Percentiles rank a stretch among this genome's conserved stretches.
Evolutionary conservation across 352 stramenopile genomes (phyloP).

Genomic region (Phytophthora nicotianae): DNA sequence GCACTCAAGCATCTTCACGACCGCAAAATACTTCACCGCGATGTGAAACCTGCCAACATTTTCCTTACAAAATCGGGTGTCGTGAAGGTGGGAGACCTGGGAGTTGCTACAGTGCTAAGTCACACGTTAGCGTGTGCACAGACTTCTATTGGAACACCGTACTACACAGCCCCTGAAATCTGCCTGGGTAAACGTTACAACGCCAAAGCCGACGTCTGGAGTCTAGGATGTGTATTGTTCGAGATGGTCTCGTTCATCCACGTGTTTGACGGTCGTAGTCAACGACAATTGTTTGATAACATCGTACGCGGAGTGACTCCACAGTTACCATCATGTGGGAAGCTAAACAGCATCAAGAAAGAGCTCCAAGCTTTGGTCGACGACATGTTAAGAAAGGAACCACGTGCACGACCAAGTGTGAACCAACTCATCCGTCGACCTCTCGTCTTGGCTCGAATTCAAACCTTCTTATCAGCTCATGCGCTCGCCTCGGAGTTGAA

Average conservation of each 20-base stretch:
- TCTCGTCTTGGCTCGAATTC: conserved; percentile 67
- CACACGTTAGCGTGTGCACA: conserved; percentile 75
- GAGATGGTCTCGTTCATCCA: conserved; percentile 90
- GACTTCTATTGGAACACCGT: conserved; percentile 83
- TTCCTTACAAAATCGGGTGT: conserved; percentile 73
- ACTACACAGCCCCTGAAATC: conserved; percentile 95
- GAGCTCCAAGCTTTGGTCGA: conserved; percentile 44
- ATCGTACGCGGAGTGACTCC: conserved; percentile 46
- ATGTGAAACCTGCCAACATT: conserved; percentile 90
- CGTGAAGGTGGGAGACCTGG: conserved; percentile 83
- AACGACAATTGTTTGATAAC: conserved; percentile 81
- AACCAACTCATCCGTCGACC: conserved; percentile 62
- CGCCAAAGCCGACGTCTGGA: conserved; percentile 95
- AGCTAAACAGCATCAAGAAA: conserved; percentile 17
- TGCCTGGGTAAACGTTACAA: conserved; percentile 93
- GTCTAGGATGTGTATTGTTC: conserved; percentile 93
- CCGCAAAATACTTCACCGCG: conserved; percentile 87
- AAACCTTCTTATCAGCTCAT: conserved; percentile 61
- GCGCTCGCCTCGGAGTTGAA: conserved; percentile 62
- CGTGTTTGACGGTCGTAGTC: conserved; percentile 87
- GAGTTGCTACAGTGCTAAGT: conserved; percentile 75
- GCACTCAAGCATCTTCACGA: conserved; percentile 83
- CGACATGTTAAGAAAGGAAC: conserved; percentile 69
- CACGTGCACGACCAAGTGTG: conserved; percentile 64
- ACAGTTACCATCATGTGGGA: conserved; percentile 15